These are phyloP conservation scores for Flueggea neowawraea DNA, from an alignment of 441 rosid species.

Conservation along the genomic window DNA sequence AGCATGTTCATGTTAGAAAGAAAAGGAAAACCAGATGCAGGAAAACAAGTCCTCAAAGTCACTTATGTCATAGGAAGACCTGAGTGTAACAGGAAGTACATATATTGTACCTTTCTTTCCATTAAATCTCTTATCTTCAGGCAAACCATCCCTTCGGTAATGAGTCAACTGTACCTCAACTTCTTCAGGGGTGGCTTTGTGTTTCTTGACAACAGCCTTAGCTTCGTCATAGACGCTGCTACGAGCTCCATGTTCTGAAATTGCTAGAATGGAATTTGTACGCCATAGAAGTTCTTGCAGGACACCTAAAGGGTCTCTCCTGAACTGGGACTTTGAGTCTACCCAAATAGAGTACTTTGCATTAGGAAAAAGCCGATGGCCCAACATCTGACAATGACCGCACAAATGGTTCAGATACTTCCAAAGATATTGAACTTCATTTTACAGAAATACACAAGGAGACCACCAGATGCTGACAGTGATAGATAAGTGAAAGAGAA, in stretches of 20 bases:
- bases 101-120: constrained; percentile 71
- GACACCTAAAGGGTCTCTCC: constrained; percentile 96
- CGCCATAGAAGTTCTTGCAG: constrained; percentile 94
- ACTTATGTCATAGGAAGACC: no score
- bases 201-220: constrained; percentile 81
- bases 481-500: no score
- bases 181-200: constrained; percentile 96
- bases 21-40: no score
- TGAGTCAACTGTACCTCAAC: constrained; percentile 79
- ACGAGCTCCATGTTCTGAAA: constrained; percentile 98
- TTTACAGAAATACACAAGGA: no score
- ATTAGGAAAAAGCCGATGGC: constrained; percentile 86
- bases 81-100: no score
- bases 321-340: constrained; percentile 95
- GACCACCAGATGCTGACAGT: no score
- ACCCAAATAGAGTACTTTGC: constrained; percentile 94
- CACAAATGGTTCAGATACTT: no score
- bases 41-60: no score
- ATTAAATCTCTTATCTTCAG: constrained; percentile 72
- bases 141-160: constrained; percentile 71
- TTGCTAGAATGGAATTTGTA: constrained; percentile 79
- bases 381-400: constrained; percentile 64
- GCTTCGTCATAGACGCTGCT: constrained; percentile 97
- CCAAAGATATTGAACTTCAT: no score
- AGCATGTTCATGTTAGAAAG: no score